Conservation (phyloP, 345 rosid species). For the Syzygium aromaticum region DNA sequence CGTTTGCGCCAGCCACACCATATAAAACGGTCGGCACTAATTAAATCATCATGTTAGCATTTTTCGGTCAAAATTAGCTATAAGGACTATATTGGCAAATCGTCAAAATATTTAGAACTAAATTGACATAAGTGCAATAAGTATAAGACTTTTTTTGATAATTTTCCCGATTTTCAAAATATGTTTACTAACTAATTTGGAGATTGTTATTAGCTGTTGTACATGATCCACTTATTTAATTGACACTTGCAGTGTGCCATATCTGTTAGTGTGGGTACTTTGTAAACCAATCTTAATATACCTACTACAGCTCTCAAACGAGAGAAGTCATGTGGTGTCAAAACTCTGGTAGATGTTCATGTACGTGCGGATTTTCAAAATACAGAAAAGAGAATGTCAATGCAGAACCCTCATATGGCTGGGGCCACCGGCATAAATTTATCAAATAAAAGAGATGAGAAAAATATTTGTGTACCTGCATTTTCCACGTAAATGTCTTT, state of each 20-base stretch:
- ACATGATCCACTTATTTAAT: not conserved
- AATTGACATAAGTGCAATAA: too few relatives aligned
- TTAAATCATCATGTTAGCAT: too few relatives aligned
- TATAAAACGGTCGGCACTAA: too few relatives aligned
- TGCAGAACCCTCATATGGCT: not conserved
- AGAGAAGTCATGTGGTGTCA: not conserved
- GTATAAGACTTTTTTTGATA: too few relatives aligned
- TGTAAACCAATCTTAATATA: not conserved
- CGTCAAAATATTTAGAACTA: too few relatives aligned
- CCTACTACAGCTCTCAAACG: not conserved
- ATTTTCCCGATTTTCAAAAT: not conserved
- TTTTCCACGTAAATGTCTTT: not conserved
- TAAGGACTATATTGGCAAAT: too few relatives aligned
- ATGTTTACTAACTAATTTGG: not conserved
- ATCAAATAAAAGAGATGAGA: not conserved
- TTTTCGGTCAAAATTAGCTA: too few relatives aligned
- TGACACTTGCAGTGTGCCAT: not conserved
- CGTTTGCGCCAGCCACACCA: too few relatives aligned
- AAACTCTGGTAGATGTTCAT: not conserved
- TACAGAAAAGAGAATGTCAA: not conserved
- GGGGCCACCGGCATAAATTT: not conserved
- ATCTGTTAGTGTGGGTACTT: not conserved
- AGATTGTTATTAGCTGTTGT: not conserved
- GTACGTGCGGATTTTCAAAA: not conserved
- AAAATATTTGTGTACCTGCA: not conserved